Conservation (phyloP, 352 stramenopile genomes). For the Phytopythium oedochilum region DNA sequence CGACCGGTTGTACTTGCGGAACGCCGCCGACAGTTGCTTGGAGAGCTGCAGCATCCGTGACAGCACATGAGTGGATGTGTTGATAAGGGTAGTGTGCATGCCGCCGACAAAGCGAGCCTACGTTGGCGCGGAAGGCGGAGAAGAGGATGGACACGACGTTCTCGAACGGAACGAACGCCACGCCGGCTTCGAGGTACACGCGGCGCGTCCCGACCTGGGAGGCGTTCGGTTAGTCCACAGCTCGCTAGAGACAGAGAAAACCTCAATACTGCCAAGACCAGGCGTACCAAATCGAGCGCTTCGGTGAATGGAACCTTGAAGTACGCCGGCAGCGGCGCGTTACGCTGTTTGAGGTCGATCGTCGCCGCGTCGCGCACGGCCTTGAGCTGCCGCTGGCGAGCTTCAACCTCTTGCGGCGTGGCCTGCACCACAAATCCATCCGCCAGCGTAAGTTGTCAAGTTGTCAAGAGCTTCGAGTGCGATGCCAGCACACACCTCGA, state of each 20-base stretch:
- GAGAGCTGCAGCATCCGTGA: constrained; percentile 78
- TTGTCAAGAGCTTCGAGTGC: too few species aligned
- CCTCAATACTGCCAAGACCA: too few species aligned
- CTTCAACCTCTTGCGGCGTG: constrained; percentile 60
- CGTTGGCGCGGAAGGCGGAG: constrained; percentile 87
- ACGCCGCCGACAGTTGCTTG: constrained; percentile 87
- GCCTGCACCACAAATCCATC: constrained; percentile 34
- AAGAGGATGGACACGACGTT: constrained; percentile 94
- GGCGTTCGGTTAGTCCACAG: not conserved
- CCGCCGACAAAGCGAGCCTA: too few species aligned
- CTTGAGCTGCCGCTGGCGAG: constrained; percentile 55
- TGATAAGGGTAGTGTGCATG: too few species aligned
- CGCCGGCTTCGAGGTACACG: constrained; percentile 93
- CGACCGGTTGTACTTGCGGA: constrained; percentile 85
- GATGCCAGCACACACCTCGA: constrained; percentile 28
- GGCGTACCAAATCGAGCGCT: constrained; percentile 90
- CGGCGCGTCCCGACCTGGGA: constrained; percentile 63
- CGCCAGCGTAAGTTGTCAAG: too few species aligned
- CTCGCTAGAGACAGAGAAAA: not conserved
- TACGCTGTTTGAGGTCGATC: constrained; percentile 41
- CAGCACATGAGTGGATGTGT: too few species aligned
- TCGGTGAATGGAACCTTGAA: constrained; percentile 98
- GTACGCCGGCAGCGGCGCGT: constrained; percentile 66
- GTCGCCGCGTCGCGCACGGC: constrained; percentile 52
- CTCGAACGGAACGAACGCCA: constrained; percentile 94